phyloP scores from a whole-genome alignment of 257 asterid genomes.

The Mitragyna speciosa region DNA sequence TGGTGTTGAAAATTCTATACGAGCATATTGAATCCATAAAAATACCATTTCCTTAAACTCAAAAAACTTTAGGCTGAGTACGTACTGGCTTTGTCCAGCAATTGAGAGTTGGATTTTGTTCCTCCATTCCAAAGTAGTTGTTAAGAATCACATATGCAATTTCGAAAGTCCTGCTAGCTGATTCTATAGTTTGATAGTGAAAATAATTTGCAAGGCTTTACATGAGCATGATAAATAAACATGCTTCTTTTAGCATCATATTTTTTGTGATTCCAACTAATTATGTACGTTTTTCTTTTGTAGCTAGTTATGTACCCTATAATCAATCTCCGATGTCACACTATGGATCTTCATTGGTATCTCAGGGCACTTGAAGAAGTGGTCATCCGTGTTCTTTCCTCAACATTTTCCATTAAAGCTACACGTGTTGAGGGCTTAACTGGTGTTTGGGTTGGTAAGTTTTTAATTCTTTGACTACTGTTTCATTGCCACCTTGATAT shows the following conservation, averaged over 20 bases:
- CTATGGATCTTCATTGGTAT: slow-evolving; percentile 91
- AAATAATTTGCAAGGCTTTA: neutral
- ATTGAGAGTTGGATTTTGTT: neutral
- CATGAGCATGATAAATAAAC: neutral
- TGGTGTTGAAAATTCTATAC: neutral
- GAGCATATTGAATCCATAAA: neutral
- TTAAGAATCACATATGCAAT: neutral
- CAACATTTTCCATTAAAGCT: slow-evolving; percentile 66
- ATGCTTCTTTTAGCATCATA: slow-evolving; percentile 4
- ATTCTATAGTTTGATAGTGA: neutral
- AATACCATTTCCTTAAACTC: neutral
- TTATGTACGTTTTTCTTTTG: slow-evolving; percentile 26
- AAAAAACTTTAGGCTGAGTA: neutral
- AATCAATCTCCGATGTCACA: slow-evolving; percentile 79
- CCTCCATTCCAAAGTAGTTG: neutral
- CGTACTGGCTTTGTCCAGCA: neutral
- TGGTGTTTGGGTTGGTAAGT: slow-evolving; percentile 97
- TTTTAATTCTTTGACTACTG: slow-evolving; percentile 8
- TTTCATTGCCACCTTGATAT: neutral
- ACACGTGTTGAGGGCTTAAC: slow-evolving; percentile 76
- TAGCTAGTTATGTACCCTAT: slow-evolving; percentile 93
- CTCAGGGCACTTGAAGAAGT: slow-evolving; percentile 96
- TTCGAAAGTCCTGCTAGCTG: neutral
- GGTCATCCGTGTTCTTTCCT: slow-evolving; percentile 72
- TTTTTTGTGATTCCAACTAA: slow-evolving; percentile 15